Evolutionary conservation across 2,329 filamentous ascomycete species (phyloP), one percentile per base, ranked within the genome.

Genomic region (Ilyonectria sp.): DNA sequence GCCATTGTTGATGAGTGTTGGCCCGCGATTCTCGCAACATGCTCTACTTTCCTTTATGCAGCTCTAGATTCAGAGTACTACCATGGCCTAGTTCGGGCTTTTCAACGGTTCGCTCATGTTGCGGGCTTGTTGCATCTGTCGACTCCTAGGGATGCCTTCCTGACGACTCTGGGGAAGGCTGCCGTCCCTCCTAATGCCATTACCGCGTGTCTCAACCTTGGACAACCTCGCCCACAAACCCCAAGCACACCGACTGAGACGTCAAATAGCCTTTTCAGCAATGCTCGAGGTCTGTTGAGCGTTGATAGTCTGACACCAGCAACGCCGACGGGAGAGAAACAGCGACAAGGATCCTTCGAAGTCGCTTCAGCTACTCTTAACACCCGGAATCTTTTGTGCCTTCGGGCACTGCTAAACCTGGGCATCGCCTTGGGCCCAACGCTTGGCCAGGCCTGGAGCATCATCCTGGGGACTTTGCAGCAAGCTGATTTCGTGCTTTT

Each of bases 71-170:
- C 94, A 1, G 94, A 98, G 60, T 98, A 96, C 74, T 99, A 98
- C 75, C 95, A 98, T 72, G 90, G 92, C 10, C 85, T 99, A 1
- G 95, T 99, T 26, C 90, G 96, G 71, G 93, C 95, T 0, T 97
- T 98, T 73, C 96, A 99, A 76, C 94, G 97, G 71, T 93, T 99
- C 75, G 93, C 96, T 1, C 97, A 99, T 78, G 95, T 98, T 3
- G 94, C 96, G 44, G 97, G 96, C 6, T 85, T 99, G 53, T 82
- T 99, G 9, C 91, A 95, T 69, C 87, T 98, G 10, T 85, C 88
- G 13, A 98, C 95, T 0, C 95, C 96, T 0, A 88, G 96, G 71
- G 96, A 99, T 84, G 96, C 96, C 0, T 97, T 99, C 75, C 85
- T 99, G 37, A 98, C 96, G 0, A 98, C 95, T 0, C 84, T 99